Conservation (phyloP, 345 rosid species). For the Rubroshorea leprosula region DNA sequence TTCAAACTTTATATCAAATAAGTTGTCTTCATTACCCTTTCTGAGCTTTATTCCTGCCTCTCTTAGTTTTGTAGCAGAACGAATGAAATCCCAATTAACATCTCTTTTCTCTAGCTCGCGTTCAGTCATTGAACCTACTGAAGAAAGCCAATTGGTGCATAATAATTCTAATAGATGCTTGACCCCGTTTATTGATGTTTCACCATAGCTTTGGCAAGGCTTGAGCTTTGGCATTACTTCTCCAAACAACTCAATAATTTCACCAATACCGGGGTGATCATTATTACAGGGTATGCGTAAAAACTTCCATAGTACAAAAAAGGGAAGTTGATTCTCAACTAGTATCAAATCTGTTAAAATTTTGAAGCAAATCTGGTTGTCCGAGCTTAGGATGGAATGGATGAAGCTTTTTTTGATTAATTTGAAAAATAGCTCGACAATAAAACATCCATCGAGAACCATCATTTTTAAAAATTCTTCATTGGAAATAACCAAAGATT, state of each 20-base stretch:
- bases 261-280: too few relatives aligned
- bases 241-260: too few relatives aligned
- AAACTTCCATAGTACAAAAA: slow-evolving; percentile 9
- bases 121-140: too few relatives aligned
- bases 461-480: slow-evolving; percentile 22
- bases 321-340: slow-evolving; percentile 19
- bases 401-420: background rate
- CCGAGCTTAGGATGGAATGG: background rate
- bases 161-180: background rate
- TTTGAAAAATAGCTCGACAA: slow-evolving; percentile 12
- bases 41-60: slow-evolving; percentile 24
- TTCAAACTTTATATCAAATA: slow-evolving; percentile 17
- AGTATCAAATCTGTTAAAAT: slow-evolving; percentile 1
- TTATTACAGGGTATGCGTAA: too few relatives aligned
- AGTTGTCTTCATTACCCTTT: background rate
- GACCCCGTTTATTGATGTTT: too few relatives aligned
- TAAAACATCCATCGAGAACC: slow-evolving; percentile 25
- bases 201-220: too few relatives aligned
- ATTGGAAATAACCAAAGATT: background rate
- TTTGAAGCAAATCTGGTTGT: background rate
- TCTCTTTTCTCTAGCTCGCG: background rate
- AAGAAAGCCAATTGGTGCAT: background rate
- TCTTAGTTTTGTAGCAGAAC: slow-evolving; percentile 13
- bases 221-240: too few relatives aligned
- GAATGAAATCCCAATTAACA: too few relatives aligned